These are phyloP conservation scores for Chimonanthus salicifolius DNA, from an alignment of 164 flowering plant species.

Conservation along the genomic window DNA sequence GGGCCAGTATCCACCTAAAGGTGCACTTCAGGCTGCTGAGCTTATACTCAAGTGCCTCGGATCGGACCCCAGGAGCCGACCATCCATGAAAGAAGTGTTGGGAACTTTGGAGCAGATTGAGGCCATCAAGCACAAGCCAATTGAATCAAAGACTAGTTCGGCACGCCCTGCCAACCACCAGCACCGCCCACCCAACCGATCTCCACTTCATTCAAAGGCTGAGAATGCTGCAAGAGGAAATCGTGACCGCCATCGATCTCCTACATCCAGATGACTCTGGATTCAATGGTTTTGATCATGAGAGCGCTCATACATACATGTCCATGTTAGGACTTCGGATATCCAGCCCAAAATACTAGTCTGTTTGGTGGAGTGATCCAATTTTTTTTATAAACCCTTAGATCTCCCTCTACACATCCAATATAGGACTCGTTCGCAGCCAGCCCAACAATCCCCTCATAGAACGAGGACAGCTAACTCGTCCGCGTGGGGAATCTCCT, in stretches of 20 bases:
- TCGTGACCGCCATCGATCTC: neutral
- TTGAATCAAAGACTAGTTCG: slow-evolving; percentile 15
- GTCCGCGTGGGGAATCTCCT: too few relatives aligned
- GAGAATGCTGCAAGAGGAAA: neutral
- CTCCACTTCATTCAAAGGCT: neutral
- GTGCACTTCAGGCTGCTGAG: slow-evolving; percentile 46
- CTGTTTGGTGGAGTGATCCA: too few relatives aligned
- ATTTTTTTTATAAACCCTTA: too few relatives aligned
- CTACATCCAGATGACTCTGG: neutral
- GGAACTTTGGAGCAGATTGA: slow-evolving; percentile 43
- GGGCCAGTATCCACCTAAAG: slow-evolving; percentile 48
- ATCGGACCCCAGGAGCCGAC: slow-evolving; percentile 52
- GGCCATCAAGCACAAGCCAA: slow-evolving; percentile 30
- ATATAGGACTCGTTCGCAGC: too few relatives aligned
- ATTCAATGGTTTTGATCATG: too few relatives aligned
- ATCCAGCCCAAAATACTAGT: too few relatives aligned
- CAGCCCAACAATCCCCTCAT: too few relatives aligned
- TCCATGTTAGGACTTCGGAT: too few relatives aligned
- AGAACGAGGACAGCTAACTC: too few relatives aligned
- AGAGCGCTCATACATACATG: neutral
- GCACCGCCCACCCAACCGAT: neutral
- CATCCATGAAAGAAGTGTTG: slow-evolving; percentile 73
- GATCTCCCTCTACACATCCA: too few relatives aligned
- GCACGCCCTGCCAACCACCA: neutral
- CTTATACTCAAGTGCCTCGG: slow-evolving; percentile 56